These are phyloP conservation scores for Lodderomyces pseudojiufengensis DNA, from an alignment of 1,139 yeast genomes.

Conservation along the genomic window DNA sequence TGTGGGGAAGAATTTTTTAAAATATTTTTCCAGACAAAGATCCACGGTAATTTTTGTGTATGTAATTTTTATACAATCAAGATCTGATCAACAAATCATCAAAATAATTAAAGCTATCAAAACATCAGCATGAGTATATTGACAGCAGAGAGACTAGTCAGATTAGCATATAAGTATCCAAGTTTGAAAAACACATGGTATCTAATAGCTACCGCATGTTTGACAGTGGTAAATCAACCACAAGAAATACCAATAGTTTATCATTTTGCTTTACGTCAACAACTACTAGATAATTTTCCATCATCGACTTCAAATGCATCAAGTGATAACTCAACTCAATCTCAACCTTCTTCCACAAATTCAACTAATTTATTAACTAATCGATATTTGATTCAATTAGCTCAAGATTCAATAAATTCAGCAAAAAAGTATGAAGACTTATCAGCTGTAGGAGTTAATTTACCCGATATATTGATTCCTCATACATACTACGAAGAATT, in stretches of 20 bases:
- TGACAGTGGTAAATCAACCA: constrained; percentile 79
- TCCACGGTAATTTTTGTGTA: no score
- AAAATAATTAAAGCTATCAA: no score
- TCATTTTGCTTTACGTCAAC: constrained; percentile 65
- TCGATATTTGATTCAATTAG: constrained; percentile 24
- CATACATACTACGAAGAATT: constrained; percentile 37
- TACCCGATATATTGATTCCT: constrained; percentile 45
- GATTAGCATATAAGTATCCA: constrained; percentile 52
- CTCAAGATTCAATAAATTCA: constrained; percentile 36
- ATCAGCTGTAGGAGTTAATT: constrained; percentile 40
- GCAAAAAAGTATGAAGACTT: constrained; percentile 38
- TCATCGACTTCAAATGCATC: constrained; percentile 4
- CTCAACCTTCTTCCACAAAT: background rate
- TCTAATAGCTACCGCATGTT: constrained; percentile 68
- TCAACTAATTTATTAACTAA: constrained; percentile 20
- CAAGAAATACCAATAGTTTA: constrained; percentile 73
- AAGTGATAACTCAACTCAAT: no score
- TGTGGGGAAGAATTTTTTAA: no score
- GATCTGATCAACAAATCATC: no score
- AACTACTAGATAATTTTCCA: constrained; percentile 20
- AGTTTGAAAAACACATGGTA: constrained; percentile 60
- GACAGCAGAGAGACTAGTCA: constrained; percentile 60
- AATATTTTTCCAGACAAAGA: no score
- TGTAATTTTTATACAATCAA: no score
- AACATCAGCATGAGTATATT: constrained; percentile 26